Conservation (phyloP, 2,329 filamentous ascomycete genomes). For the Curvularia sp. region DNA sequence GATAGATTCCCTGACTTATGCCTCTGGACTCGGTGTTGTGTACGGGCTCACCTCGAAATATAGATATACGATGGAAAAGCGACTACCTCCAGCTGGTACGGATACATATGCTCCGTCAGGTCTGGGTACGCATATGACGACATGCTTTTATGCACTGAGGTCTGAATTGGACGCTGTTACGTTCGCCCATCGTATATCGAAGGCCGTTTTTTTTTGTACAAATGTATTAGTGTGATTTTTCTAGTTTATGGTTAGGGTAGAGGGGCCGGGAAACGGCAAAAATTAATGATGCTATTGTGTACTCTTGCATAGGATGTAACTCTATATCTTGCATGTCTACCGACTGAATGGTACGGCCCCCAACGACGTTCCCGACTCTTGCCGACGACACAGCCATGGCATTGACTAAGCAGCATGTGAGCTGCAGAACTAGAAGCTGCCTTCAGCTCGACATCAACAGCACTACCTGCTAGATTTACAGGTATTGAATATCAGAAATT, state of each 20-base stretch:
- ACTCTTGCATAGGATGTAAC: not conserved
- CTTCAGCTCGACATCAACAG: not conserved
- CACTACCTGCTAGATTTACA: not conserved
- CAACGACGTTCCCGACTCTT: constrained; percentile 3
- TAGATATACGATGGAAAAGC: constrained; percentile 37
- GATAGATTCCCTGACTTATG: constrained; percentile 31
- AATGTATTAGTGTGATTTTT: constrained; percentile 16
- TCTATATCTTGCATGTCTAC: not conserved
- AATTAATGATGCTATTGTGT: constrained; percentile 6
- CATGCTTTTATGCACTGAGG: constrained; percentile 22
- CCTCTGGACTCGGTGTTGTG: constrained; percentile 1
- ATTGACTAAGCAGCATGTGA: not conserved
- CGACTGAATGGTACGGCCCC: constrained; percentile 2
- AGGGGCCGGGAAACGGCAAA: constrained; percentile 3
- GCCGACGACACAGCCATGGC: not conserved
- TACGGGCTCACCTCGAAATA: constrained; percentile 15
- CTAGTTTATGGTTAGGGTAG: constrained; percentile 17
- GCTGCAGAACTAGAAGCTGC: not conserved
- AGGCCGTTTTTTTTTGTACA: constrained; percentile 6
- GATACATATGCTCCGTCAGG: constrained; percentile 32
- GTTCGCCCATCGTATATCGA: constrained; percentile 18
- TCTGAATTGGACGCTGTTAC: constrained; percentile 17
- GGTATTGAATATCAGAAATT: not conserved
- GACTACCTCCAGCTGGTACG: constrained; percentile 33
- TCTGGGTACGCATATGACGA: constrained; percentile 32